A percentile compares a stretch with the other conserved stretches of the same genome.
Evolutionary conservation across 2,329 filamentous ascomycete genomes (phyloP).

Genomic region (Didymella lethalis): DNA sequence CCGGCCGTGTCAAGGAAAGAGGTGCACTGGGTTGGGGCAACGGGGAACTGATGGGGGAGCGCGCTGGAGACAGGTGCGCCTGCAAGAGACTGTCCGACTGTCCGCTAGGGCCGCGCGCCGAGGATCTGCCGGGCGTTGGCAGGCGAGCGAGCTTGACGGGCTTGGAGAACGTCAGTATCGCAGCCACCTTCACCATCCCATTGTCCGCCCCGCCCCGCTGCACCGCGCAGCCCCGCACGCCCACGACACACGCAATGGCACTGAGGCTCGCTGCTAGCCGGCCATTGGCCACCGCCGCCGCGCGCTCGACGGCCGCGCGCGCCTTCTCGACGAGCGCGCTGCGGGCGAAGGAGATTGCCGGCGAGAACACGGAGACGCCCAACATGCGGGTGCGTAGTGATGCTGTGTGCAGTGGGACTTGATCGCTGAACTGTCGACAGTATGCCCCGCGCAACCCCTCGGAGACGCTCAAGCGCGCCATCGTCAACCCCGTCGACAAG

Average conservation of each 20-base stretch:
- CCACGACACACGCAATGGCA: constrained; percentile 47
- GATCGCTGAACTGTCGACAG: constrained; percentile 29
- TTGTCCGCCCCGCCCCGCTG: constrained; percentile 27
- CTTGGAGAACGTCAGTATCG: constrained; percentile 14
- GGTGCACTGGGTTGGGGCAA: constrained; percentile 31
- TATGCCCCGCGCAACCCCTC: constrained; percentile 53
- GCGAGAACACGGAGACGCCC: constrained; percentile 52
- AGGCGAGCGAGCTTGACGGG: constrained; percentile 1
- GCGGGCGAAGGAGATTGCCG: constrained; percentile 55
- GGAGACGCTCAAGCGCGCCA: constrained; percentile 72
- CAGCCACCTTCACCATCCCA: constrained; percentile 16
- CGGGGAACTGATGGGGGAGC: constrained; percentile 25
- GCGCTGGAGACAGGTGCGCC: constrained; percentile 8
- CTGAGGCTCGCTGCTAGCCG: constrained; percentile 51
- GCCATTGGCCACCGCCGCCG: constrained; percentile 48
- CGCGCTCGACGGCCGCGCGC: constrained; percentile 50
- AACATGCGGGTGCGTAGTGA: constrained; percentile 54
- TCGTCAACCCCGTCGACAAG: constrained; percentile 93
- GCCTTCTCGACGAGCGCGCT: constrained; percentile 54
- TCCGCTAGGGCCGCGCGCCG: constrained; percentile 13
- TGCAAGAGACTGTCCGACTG: constrained; percentile 19
- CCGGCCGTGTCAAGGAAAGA: constrained; percentile 42
- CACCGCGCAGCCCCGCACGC: constrained; percentile 35
- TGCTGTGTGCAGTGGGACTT: no score
- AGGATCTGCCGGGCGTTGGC: constrained; percentile 2